phyloP scores from a whole-genome alignment of 768 basidiomycete species.

The Hygrocybe punicea region DNA sequence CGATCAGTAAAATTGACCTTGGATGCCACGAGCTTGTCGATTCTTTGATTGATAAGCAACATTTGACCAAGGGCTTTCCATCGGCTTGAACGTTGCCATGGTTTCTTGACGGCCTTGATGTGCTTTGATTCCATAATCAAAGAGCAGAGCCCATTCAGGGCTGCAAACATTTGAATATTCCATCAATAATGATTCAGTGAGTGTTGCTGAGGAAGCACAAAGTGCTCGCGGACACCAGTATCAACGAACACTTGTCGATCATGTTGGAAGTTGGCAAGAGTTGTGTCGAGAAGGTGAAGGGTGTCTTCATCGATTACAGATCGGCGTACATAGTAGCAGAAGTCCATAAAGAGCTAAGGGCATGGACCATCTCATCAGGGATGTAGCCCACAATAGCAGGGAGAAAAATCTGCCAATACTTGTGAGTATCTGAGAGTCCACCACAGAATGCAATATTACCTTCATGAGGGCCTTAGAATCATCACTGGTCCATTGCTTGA shows the following conservation, averaged over 20 bases:
- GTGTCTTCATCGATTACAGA: slow-evolving; percentile 8
- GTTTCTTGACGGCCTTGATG: slow-evolving; percentile 25
- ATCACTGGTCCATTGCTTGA: slow-evolving; percentile 13
- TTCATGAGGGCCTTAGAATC: slow-evolving; percentile 15
- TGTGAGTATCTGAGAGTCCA: not conserved
- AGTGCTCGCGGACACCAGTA: not conserved
- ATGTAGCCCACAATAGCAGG: slow-evolving; percentile 19
- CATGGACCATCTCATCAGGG: slow-evolving; percentile 13
- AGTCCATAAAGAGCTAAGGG: slow-evolving; percentile 21
- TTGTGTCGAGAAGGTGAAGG: slow-evolving; percentile 2
- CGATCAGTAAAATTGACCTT: slow-evolving; percentile 14
- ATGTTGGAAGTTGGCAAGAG: slow-evolving; percentile 10
- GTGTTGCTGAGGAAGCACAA: not conserved
- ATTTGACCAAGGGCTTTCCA: slow-evolving; percentile 7
- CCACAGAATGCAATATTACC: not conserved
- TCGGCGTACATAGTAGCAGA: slow-evolving; percentile 17
- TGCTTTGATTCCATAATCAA: slow-evolving; percentile 25
- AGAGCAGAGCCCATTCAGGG: slow-evolving; percentile 22
- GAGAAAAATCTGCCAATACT: slow-evolving; percentile 17
- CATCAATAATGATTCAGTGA: slow-evolving; percentile 12
- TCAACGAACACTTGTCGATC: slow-evolving; percentile 13
- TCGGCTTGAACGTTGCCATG: slow-evolving; percentile 20
- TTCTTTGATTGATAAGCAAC: slow-evolving; percentile 14
- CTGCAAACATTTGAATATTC: slow-evolving; percentile 16
- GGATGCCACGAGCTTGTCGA: slow-evolving; percentile 19